Evolutionary conservation across 2,329 filamentous ascomycete genomes (phyloP).

Genomic region (Fusarium lyarnte): DNA sequence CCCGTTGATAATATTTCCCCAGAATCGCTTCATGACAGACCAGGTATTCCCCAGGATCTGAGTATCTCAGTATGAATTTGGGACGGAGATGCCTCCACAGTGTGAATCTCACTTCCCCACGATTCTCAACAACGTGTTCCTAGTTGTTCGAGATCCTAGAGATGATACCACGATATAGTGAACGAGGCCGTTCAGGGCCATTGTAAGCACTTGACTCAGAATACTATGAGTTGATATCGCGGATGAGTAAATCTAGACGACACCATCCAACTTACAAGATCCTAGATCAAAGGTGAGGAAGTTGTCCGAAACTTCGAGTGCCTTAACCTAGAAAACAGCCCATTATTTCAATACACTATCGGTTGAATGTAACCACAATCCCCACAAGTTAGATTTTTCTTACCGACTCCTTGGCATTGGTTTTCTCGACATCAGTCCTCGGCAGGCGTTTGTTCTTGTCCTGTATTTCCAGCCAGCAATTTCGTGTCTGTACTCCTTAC

Average conservation of each 20-base stretch:
- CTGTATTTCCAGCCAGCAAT: background rate
- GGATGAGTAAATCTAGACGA: background rate
- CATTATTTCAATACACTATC: background rate
- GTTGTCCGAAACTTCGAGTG: slow-evolving; percentile 1
- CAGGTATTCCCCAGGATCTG: background rate
- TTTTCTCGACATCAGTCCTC: background rate
- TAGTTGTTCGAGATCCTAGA: slow-evolving; percentile 5
- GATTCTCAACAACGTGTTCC: background rate
- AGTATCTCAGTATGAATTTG: background rate
- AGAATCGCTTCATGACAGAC: background rate
- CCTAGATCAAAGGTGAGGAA: background rate
- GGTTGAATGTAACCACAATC: slow-evolving; percentile 3
- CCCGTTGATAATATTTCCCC: background rate
- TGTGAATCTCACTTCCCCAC: slow-evolving; percentile 4
- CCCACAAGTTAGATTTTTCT: background rate
- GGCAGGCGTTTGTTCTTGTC: background rate
- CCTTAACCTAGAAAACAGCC: background rate
- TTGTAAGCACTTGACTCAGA: background rate
- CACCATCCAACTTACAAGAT: background rate
- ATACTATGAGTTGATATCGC: background rate
- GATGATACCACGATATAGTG: slow-evolving; percentile 4
- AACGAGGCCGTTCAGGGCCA: no score
- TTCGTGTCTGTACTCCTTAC: background rate
- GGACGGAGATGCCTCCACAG: slow-evolving; percentile 14
- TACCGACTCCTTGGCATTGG: background rate